phyloP scores from a whole-genome alignment of 805 yeast species.

The Ogataea sp. region DNA sequence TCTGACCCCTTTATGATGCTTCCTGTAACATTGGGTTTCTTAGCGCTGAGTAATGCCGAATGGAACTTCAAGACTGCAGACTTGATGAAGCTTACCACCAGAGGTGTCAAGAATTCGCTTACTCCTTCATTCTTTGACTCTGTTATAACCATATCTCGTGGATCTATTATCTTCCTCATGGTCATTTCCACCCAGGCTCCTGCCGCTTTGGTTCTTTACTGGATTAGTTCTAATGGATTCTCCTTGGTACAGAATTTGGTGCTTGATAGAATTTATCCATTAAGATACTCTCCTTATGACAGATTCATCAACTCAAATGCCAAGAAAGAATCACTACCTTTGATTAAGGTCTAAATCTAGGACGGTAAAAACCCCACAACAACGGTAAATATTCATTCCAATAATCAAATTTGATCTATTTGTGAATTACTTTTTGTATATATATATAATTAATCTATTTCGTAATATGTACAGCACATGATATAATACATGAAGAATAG shows the following conservation, averaged over 20 bases:
- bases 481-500: not conserved
- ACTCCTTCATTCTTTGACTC: slow-evolving; percentile 57
- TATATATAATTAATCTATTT: too few relatives aligned
- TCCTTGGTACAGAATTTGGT: slow-evolving; percentile 70
- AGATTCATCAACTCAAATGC: slow-evolving; percentile 10
- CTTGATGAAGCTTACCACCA: slow-evolving; percentile 33
- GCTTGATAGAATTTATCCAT: slow-evolving; percentile 59
- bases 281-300: slow-evolving; percentile 38
- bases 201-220: slow-evolving; percentile 70
- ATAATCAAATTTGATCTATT: too few relatives aligned
- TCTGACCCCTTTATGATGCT: slow-evolving; percentile 55
- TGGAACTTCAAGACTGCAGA: slow-evolving; percentile 67
- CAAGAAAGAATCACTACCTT: slow-evolving; percentile 8
- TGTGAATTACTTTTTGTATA: too few relatives aligned
- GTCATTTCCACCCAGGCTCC: slow-evolving; percentile 85
- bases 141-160: slow-evolving; percentile 60
- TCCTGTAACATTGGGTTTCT: slow-evolving; percentile 65
- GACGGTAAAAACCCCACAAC: too few relatives aligned
- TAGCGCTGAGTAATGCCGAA: slow-evolving; percentile 73
- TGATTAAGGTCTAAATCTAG: not conserved
- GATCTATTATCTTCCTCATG: slow-evolving; percentile 74
- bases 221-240: slow-evolving; percentile 79
- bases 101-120: slow-evolving; percentile 31
- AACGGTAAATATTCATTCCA: too few relatives aligned
- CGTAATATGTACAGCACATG: too few relatives aligned